Evolutionary conservation across 352 stramenopile species (phyloP).

Genomic region (Globisporangium polare): DNA sequence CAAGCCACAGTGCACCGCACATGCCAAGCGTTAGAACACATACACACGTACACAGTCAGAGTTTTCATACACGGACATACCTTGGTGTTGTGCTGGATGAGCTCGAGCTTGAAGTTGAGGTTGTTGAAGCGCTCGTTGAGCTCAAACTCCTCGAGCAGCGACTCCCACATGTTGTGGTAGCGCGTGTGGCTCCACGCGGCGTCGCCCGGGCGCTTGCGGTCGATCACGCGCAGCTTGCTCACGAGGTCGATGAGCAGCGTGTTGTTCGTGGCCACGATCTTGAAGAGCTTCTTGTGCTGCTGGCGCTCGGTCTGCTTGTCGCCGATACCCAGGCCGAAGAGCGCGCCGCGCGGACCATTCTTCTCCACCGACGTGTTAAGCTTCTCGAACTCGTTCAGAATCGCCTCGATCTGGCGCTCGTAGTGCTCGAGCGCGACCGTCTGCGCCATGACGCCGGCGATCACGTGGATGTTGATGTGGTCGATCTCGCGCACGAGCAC

Average conservation of each 20-base stretch:
- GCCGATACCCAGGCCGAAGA: constrained; percentile 53
- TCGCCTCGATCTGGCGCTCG: constrained; percentile 93
- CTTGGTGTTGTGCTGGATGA: constrained; percentile 98
- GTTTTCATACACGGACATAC: constrained; percentile 21
- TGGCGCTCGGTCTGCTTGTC: constrained; percentile 59
- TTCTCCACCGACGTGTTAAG: constrained; percentile 89
- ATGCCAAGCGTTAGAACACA: constrained; percentile 7
- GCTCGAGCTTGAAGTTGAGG: constrained; percentile 96
- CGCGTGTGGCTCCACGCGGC: constrained; percentile 94
- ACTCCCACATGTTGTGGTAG: constrained; percentile 92
- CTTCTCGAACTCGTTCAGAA: constrained; percentile 92
- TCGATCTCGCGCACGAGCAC: constrained; percentile 79
- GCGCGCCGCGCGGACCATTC: constrained; percentile 60
- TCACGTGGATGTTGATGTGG: constrained; percentile 88
- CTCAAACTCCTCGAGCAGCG: constrained; percentile 90
- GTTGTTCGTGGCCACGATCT: constrained; percentile 95
- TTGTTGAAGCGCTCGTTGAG: constrained; percentile 94
- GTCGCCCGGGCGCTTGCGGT: constrained; percentile 89
- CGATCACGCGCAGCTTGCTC: constrained; percentile 94
- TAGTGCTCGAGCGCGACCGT: constrained; percentile 96
- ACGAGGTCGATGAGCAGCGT: constrained; percentile 96
- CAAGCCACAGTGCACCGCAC: neutral
- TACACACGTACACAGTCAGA: neutral
- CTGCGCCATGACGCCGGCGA: constrained; percentile 94
- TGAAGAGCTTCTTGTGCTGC: constrained; percentile 78